Base-by-base conservation (phyloP, 2,329 filamentous ascomycete species). In the Fusarium guadeloupense region DNA sequence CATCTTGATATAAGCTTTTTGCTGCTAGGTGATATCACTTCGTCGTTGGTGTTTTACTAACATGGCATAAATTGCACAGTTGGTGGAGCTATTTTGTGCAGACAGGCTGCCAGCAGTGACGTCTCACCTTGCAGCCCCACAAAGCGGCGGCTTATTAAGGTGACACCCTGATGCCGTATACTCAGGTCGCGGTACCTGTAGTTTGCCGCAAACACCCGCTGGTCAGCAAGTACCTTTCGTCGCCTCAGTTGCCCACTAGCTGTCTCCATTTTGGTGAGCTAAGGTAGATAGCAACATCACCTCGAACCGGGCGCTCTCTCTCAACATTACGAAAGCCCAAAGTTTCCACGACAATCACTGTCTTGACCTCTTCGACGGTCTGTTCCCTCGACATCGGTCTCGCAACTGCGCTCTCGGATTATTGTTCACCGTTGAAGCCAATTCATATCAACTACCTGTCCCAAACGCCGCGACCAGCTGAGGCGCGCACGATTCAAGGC, bases 91-190 rank as follows among this genome's bases (percentile, higher is more conserved):
- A 37, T 39, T 42, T 64, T 53, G 45, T 64, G 60, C 45, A 55
- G 21, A 25, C 37, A 17, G n/a, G 46, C 51, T 54, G 68, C 69
- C 72, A 71, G 71, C 72, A 74, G 71, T 72, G 69, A 74, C 72
- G 72, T 74, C 72, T 74, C 72, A 72, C 47, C 43, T 56, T 30
- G 25, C 8, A 34, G 62, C 57, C 66, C 66, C 68, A 69, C 68
- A 54, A 35, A 8, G 46, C 41, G 25, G 37, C 50, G 38, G 62
- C 62, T 64, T 64, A 64, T 45, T 57, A 51, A 59, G 58, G 57
- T 42, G 40, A 13, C 51, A 28, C 44, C 41, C 38, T 37, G 21
- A 19, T 28, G 20, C 30, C 28, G 16, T 34, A 16, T 49, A 64
- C 59, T 43, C 66, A n/a, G n/a, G n/a, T 41, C 26, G 23, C 4